These are phyloP conservation scores for Adansonia gregorii DNA, from an alignment of 441 rosid genomes.

Conservation along the genomic window DNA sequence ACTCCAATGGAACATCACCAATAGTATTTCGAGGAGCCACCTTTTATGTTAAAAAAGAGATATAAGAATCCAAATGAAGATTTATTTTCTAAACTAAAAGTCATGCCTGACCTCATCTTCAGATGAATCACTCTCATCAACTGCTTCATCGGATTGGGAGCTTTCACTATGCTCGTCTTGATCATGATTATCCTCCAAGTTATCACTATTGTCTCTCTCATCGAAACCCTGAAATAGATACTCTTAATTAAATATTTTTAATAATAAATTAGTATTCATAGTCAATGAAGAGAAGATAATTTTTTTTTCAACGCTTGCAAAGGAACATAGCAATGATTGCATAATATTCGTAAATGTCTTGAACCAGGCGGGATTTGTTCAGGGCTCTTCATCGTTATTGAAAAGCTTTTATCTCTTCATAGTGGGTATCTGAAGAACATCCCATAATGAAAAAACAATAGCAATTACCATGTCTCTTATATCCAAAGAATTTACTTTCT, in stretches of 20 bases:
- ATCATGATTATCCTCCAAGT: conserved; percentile 36
- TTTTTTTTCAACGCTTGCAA: not conserved
- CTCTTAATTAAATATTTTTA: conserved; percentile 9
- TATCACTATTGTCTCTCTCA: conserved; percentile 27
- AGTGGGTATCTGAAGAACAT: not conserved
- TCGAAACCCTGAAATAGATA: conserved; percentile 34
- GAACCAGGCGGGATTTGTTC: not conserved
- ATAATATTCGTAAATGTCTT: not conserved
- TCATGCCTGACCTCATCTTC: conserved; percentile 77
- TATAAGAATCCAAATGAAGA: not conserved
- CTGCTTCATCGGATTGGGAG: conserved; percentile 49
- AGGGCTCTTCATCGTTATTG: not conserved
- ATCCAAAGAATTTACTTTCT: conserved; percentile 42
- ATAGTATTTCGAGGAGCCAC: conserved; percentile 84
- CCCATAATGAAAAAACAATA: not conserved
- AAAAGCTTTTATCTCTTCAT: not conserved
- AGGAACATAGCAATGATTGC: conserved; percentile 15
- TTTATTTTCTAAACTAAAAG: not conserved
- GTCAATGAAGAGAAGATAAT: conserved; percentile 6
- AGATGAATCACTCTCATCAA: conserved; percentile 89
- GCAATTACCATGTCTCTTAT: conserved; percentile 49
- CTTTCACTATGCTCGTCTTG: conserved; percentile 47
- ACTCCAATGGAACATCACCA: conserved; percentile 85
- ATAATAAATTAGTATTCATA: conserved; percentile 15
- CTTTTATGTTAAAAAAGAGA: conserved; percentile 39